Evolutionary conservation across 2,329 filamentous ascomycete genomes (phyloP).

Genomic region (Colletotrichum destructivum): DNA sequence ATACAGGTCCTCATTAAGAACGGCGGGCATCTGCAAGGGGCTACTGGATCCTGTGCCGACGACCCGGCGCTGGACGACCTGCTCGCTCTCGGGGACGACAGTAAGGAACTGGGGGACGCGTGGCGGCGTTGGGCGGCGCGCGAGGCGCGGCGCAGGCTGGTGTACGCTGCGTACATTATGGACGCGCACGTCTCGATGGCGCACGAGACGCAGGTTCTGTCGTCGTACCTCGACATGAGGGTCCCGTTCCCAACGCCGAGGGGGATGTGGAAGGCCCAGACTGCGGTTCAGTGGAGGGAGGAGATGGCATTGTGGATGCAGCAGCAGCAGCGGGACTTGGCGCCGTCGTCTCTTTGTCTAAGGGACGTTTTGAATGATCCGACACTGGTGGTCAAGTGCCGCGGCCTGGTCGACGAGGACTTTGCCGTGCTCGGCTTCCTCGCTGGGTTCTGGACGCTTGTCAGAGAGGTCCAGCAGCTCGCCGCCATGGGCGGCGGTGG

Average conservation of each 20-base stretch:
- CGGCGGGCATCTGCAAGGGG: slow-evolving; percentile 15
- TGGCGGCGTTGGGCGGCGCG: slow-evolving; percentile 8
- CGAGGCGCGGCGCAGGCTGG: slow-evolving; percentile 5
- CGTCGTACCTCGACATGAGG: slow-evolving; percentile 9
- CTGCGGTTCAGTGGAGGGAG: neutral
- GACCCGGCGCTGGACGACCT: neutral
- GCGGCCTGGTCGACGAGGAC: neutral
- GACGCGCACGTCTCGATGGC: slow-evolving; percentile 18
- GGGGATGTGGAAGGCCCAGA: slow-evolving; percentile 2
- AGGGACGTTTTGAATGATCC: slow-evolving; percentile 1
- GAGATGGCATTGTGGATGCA: neutral
- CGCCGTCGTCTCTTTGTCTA: neutral
- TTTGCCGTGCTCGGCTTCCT: neutral
- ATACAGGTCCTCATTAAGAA: slow-evolving; percentile 19
- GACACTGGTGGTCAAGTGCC: neutral
- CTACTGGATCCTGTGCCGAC: neutral
- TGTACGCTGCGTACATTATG: slow-evolving; percentile 22
- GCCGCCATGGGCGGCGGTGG: neutral
- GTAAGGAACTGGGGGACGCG: neutral
- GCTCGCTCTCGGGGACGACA: neutral
- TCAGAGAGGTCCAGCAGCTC: slow-evolving; percentile 17
- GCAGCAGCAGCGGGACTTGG: no score
- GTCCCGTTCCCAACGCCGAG: neutral
- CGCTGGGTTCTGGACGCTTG: slow-evolving; percentile 8
- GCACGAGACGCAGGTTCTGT: neutral